Percentiles rank a stretch among this genome's conserved stretches.
These are phyloP conservation scores for Hymenochaete sp. DNA, from an alignment of 1,284 basidiomycete genomes.

Conservation along the genomic window DNA sequence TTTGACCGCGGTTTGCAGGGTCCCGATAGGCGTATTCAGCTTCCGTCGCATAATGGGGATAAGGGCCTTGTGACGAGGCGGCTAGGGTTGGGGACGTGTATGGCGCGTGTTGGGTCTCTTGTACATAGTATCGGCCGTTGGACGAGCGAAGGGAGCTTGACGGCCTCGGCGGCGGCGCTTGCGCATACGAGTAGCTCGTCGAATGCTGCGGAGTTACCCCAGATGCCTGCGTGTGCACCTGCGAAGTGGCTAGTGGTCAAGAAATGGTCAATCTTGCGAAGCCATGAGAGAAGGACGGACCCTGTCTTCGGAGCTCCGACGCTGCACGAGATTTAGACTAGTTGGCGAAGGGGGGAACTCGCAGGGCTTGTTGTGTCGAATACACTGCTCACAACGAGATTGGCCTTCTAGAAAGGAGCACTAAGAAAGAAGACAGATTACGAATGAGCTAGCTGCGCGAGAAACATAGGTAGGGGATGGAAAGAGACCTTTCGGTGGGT, in stretches of 20 bases:
- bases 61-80: too few relatives aligned
- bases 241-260: too few relatives aligned
- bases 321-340: too few relatives aligned
- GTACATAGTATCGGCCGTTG: too few relatives aligned
- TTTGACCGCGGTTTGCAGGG: neutral
- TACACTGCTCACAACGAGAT: constrained; percentile 11
- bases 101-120: too few relatives aligned
- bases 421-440: constrained; percentile 2
- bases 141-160: too few relatives aligned
- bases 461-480: neutral
- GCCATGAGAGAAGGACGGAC: neutral
- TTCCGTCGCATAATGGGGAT: neutral
- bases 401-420: constrained; percentile 10
- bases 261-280: too few relatives aligned
- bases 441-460: neutral
- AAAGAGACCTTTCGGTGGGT: constrained; percentile 26
- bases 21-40: neutral
- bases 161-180: too few relatives aligned
- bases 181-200: neutral
- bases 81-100: too few relatives aligned
- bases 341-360: constrained; percentile 1
- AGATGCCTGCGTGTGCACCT: too few relatives aligned
- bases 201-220: too few relatives aligned
- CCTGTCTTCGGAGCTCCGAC: constrained; percentile 1
- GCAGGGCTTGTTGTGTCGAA: constrained; percentile 9